These are phyloP conservation scores for Microstroma glucosiphilum DNA, from an alignment of 1,284 basidiomycete species.

Conservation along the genomic window DNA sequence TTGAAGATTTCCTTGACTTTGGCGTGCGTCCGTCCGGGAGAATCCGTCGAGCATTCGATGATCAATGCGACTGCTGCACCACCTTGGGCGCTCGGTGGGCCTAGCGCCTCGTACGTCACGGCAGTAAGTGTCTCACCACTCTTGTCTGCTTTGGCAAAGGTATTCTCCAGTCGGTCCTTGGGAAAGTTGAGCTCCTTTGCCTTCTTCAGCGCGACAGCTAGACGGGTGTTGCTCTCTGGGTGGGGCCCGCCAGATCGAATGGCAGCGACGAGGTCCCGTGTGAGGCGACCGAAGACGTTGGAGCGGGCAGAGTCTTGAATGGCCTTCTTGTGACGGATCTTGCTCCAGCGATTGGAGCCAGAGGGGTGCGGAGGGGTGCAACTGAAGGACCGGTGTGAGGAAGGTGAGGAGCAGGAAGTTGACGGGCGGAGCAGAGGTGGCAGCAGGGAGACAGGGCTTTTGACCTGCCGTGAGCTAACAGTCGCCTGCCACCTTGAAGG, in stretches of 20 bases:
- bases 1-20: constrained; percentile 20
- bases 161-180: constrained; percentile 20
- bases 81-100: neutral
- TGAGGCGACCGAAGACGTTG: constrained; percentile 11
- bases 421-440: no score
- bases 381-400: neutral
- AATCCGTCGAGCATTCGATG: constrained; percentile 20
- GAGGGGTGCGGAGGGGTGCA: constrained; percentile 1
- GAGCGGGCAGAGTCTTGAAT: constrained; percentile 17
- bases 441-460: no score
- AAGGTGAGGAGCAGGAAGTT: no score
- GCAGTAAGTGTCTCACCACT: constrained; percentile 6
- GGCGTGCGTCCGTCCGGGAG: constrained; percentile 13
- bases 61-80: constrained; percentile 14
- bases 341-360: constrained; percentile 17
- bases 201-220: constrained; percentile 14
- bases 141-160: constrained; percentile 16
- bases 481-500: neutral
- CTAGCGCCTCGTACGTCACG: constrained; percentile 19
- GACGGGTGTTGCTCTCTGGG: constrained; percentile 13
- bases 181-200: constrained; percentile 17
- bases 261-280: constrained; percentile 18
- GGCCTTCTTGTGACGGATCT: constrained; percentile 24
- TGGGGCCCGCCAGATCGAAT: constrained; percentile 12
- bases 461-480: no score